Evolutionary conservation across 2,329 filamentous ascomycete species (phyloP), one percentile per base, ranked within the genome.

Genomic region (Apiospora koreana): DNA sequence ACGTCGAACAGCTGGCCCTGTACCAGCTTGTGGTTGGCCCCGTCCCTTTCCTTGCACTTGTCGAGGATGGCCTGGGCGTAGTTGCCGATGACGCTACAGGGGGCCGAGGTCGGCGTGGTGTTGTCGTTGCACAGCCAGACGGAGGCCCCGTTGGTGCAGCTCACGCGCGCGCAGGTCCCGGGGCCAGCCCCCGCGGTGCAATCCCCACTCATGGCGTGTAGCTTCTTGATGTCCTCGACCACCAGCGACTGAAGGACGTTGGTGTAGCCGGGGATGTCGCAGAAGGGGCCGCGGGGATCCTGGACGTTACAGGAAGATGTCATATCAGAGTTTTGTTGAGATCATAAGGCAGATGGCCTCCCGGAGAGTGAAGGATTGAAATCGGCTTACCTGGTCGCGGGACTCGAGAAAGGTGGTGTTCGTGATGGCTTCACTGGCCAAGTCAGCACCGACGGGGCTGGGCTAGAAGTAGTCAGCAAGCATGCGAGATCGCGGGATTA

Each of bases 121-220:
- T 35, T 58, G 50, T 58, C 50, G 50, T 58, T 58, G 50, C 50
- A 58, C 28, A 58, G 21, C 50, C 50, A 58, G 6, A 58, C 28
- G 28, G 28, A 25, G 50, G 14, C 28, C 28, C 50, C 50, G 28
- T 58, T 58, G 50, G 28, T 35, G 50, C 28, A 58, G 28, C 5
- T 6, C 16, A 58, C 50, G 28, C 28, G 50, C 16, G 50, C 50
- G 28, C 50, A 58, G 50, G 25, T 31, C 6, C 28, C 16, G 1
- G 50, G 50, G 16, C 50, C 50, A 1, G 50, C 28, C 16, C 25
- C 25, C 28, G 50, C 50, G 28, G 50, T 58, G 75, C 18, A 73
- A 72, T 14, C 69, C 58, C 50, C 50, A 7, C 3, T 9, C 16
- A 35, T 35, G 4, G 18, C 9, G 25, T 58, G 25, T 28, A 58